Conservation (phyloP, 306 rosid species). For the Prosopis cineraria region DNA sequence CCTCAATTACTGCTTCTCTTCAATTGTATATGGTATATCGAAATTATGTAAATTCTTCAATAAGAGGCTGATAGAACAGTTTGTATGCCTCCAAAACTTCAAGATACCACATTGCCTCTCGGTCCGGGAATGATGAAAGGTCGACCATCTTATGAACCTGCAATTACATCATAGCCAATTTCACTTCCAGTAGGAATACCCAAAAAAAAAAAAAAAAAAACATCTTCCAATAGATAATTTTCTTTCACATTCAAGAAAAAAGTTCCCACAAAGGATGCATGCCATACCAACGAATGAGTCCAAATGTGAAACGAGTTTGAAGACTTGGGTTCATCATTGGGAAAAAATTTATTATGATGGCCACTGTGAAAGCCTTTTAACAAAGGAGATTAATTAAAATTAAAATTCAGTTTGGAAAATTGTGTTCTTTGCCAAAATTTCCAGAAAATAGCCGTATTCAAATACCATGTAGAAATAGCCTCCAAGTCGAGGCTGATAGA, state of each 20-base stretch:
- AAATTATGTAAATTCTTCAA: slow-evolving; percentile 52
- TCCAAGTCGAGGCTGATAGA: neutral
- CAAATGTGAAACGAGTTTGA: neutral
- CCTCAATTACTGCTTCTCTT: slow-evolving; percentile 8
- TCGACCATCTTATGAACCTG: slow-evolving; percentile 96
- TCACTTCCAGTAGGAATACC: neutral
- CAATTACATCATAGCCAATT: neutral
- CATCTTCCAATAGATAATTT: slow-evolving; percentile 1
- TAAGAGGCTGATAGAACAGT: slow-evolving; percentile 69
- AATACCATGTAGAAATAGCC: neutral
- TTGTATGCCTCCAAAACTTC: slow-evolving; percentile 90
- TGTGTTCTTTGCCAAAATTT: no score
- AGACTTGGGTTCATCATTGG: no score
- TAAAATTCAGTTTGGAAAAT: neutral
- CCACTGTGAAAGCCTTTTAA: neutral
- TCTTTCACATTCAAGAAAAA: neutral
- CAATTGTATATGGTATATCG: neutral
- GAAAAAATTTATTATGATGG: slow-evolving; percentile 5
- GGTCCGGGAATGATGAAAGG: slow-evolving; percentile 69
- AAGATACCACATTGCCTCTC: slow-evolving; percentile 94
- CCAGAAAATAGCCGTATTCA: neutral
- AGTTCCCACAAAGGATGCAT: neutral
- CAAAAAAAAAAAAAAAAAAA: no score
- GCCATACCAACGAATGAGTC: neutral
- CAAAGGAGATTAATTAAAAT: neutral